Evolutionary conservation across 2,329 filamentous ascomycete species (phyloP).

Genomic region (Celoporthe dispersa): DNA sequence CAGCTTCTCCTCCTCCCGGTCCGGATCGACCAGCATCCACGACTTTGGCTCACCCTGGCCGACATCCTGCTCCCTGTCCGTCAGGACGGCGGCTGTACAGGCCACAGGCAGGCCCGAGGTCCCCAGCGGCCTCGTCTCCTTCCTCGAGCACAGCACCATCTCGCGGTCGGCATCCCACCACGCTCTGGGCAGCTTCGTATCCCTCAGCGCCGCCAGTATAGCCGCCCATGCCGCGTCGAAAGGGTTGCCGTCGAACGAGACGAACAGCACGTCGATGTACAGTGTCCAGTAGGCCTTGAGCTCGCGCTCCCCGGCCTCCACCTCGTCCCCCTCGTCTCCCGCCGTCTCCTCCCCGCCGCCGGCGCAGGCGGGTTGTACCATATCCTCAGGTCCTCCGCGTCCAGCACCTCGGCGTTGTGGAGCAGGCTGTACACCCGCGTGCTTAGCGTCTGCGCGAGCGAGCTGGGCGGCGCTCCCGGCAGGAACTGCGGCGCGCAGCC

Average conservation of each 20-base stretch:
- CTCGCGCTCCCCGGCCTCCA: constrained; percentile 36
- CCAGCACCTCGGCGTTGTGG: constrained; percentile 70
- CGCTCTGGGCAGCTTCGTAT: constrained; percentile 78
- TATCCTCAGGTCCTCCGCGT: constrained; percentile 72
- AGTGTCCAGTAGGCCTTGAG: constrained; percentile 92
- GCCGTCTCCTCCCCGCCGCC: constrained; percentile 47
- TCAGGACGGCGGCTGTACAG: constrained; percentile 79
- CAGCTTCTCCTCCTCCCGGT: constrained; percentile 84
- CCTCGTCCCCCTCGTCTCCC: constrained; percentile 40
- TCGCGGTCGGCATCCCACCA: constrained; percentile 85
- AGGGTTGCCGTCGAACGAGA: constrained; percentile 88
- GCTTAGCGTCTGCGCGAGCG: constrained; percentile 82
- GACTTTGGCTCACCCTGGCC: constrained; percentile 50
- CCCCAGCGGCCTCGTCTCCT: constrained; percentile 57
- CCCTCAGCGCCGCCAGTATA: constrained; percentile 76
- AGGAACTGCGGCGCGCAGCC: constrained; percentile 86
- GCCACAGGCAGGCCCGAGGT: constrained; percentile 74
- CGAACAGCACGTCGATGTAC: constrained; percentile 93
- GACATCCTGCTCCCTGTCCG: constrained; percentile 59
- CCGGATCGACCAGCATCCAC: constrained; percentile 87
- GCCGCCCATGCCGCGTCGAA: constrained; percentile 92
- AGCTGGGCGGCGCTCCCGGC: constrained; percentile 79
- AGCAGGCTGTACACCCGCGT: constrained; percentile 79
- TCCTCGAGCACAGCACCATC: constrained; percentile 72
- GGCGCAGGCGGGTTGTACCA: constrained; percentile 59